These are phyloP conservation scores for Ambrosiella xylebori DNA, from an alignment of 2,329 filamentous ascomycete genomes.

Conservation along the genomic window DNA sequence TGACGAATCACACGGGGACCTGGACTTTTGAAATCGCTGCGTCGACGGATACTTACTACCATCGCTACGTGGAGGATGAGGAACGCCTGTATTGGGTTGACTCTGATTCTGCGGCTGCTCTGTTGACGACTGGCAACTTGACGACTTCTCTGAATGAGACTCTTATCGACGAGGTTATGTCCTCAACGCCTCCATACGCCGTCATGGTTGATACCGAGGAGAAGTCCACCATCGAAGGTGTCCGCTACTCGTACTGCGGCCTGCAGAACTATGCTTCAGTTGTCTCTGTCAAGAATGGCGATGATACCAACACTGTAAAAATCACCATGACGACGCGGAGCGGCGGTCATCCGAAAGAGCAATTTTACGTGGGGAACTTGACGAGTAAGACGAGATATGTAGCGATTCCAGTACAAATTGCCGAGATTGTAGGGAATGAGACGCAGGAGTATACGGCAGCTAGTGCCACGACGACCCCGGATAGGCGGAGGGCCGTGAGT, in stretches of 20 bases:
- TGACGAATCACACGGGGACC: slow-evolving; percentile 39
- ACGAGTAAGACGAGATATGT: slow-evolving; percentile 55
- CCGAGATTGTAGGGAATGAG: slow-evolving; percentile 28
- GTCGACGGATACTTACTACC: slow-evolving; percentile 64
- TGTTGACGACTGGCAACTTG: slow-evolving; percentile 63
- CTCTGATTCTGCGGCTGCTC: slow-evolving; percentile 59
- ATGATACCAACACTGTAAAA: slow-evolving; percentile 28
- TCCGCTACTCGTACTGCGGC: slow-evolving; percentile 71
- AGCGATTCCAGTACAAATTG: slow-evolving; percentile 53
- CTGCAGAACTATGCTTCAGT: slow-evolving; percentile 49
- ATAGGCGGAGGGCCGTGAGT: slow-evolving; percentile 3
- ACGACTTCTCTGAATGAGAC: slow-evolving; percentile 39
- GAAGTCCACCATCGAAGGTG: slow-evolving; percentile 42
- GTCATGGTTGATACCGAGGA: slow-evolving; percentile 57
- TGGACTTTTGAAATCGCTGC: slow-evolving; percentile 73
- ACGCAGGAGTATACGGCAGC: slow-evolving; percentile 18
- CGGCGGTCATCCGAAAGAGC: slow-evolving; percentile 56
- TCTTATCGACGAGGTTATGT: slow-evolving; percentile 26
- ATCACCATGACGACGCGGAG: slow-evolving; percentile 54
- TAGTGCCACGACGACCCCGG: slow-evolving; percentile 7
- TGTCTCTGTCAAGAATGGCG: slow-evolving; percentile 33
- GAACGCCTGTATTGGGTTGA: slow-evolving; percentile 56
- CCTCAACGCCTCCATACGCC: slow-evolving; percentile 44
- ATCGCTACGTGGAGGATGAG: slow-evolving; percentile 36
- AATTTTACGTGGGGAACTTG: slow-evolving; percentile 69